These are phyloP conservation scores for Furcasterigmium sp. DNA, from an alignment of 2,329 filamentous ascomycete species.

Conservation along the genomic window DNA sequence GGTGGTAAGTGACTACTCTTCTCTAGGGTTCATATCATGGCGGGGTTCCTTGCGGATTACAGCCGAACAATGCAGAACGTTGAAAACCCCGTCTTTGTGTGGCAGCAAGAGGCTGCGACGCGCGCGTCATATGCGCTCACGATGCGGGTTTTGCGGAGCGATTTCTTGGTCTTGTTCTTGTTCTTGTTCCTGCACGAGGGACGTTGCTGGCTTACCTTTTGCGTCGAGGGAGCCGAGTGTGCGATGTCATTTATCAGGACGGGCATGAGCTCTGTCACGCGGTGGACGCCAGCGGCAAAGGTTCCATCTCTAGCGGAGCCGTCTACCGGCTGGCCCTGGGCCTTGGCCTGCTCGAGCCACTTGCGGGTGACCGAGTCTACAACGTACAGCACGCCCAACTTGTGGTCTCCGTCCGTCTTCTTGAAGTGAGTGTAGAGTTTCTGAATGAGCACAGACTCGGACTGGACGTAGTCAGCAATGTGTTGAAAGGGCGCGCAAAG, in stretches of 20 bases:
- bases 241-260: conserved; percentile 94
- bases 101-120: no score
- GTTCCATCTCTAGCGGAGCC: conserved; percentile 82
- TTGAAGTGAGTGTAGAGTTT: conserved; percentile 98
- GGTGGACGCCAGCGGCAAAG: conserved; percentile 89
- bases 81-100: no score
- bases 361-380: conserved; percentile 99
- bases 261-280: conserved; percentile 92
- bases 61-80: no score
- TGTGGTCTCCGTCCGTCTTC: conserved; percentile 89
- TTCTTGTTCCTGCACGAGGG: no score
- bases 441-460: conserved; percentile 89
- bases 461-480: no score
- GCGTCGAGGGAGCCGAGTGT: conserved; percentile 79
- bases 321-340: conserved; percentile 75
- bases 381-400: conserved; percentile 98
- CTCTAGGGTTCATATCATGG: conserved; percentile 10
- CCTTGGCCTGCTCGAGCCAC: conserved; percentile 94
- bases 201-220: conserved; percentile 96
- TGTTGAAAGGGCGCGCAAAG: no score
- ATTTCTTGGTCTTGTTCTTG: no score
- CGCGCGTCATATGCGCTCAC: no score
- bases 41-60: no score
- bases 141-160: no score
- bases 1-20: conserved; percentile 29